Percentiles rank a stretch among this genome's conserved stretches.
Conservation (phyloP, 2,329 filamentous ascomycete genomes). For the Harringtonia lauricola region DNA sequence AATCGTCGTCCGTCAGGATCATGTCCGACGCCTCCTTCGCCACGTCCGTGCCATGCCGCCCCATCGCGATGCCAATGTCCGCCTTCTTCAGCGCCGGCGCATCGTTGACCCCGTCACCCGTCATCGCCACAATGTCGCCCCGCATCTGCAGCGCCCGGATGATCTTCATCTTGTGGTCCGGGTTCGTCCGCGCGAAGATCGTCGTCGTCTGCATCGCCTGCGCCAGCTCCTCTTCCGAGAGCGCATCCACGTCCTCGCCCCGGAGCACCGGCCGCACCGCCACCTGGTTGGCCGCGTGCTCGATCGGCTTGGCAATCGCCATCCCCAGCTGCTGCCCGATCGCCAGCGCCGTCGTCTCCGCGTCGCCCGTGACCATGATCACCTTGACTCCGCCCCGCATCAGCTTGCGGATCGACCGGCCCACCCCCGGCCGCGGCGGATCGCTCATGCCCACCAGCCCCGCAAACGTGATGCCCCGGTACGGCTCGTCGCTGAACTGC, state of each 20-base stretch:
- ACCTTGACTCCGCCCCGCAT: conserved; percentile 94
- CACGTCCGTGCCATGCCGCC: conserved; percentile 86
- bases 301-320: conserved; percentile 52
- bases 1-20: conserved; percentile 84
- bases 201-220: conserved; percentile 80
- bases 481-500: conserved; percentile 52
- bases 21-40: conserved; percentile 94
- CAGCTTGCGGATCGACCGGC: conserved; percentile 75
- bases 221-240: conserved; percentile 77
- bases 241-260: conserved; percentile 85
- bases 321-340: conserved; percentile 95
- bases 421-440: conserved; percentile 81
- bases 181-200: conserved; percentile 91
- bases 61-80: conserved; percentile 97
- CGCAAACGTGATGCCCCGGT: conserved; percentile 76
- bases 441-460: conserved; percentile 96
- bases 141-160: conserved; percentile 81
- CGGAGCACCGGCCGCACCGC: conserved; percentile 63
- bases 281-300: conserved; percentile 41
- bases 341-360: conserved; percentile 85
- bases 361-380: conserved; percentile 98
- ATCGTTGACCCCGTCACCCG: conserved; percentile 95
- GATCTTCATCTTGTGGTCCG: conserved; percentile 97
- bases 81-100: conserved; percentile 93
- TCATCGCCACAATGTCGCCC: conserved; percentile 97